Evolutionary conservation across 2,329 filamentous ascomycete species (phyloP).

Genomic region (Apiospora malaysiana): DNA sequence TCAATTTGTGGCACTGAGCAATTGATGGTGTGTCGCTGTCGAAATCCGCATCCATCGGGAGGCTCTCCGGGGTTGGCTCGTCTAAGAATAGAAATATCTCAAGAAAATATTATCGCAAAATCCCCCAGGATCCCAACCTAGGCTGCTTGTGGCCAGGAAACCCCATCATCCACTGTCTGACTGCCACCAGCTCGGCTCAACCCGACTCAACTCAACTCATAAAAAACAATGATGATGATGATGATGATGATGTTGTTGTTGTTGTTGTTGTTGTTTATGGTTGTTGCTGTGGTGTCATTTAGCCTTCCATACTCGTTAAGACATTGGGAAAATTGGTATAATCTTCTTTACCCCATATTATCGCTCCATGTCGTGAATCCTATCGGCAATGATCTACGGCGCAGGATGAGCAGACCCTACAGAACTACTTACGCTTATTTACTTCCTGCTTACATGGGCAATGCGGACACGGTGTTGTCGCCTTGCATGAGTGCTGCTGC

Average conservation of each 20-base stretch:
- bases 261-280: no score
- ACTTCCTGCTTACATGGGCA: background rate
- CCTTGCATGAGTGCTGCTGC: background rate
- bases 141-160: background rate
- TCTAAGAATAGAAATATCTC: background rate
- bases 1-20: background rate
- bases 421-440: background rate
- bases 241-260: no score
- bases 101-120: background rate
- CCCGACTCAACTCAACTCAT: background rate
- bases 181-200: background rate
- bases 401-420: background rate
- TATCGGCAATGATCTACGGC: conserved; percentile 3
- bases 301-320: background rate
- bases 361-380: background rate
- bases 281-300: no score
- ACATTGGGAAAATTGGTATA: background rate
- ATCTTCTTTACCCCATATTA: background rate
- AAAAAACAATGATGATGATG: no score
- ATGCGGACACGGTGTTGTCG: background rate
- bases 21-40: background rate
- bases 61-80: background rate
- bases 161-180: background rate
- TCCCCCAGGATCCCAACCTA: background rate
- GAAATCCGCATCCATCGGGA: background rate